Evolutionary conservation across 164 flowering plant genomes (phyloP).

Genomic region (Cinnamomum chago): DNA sequence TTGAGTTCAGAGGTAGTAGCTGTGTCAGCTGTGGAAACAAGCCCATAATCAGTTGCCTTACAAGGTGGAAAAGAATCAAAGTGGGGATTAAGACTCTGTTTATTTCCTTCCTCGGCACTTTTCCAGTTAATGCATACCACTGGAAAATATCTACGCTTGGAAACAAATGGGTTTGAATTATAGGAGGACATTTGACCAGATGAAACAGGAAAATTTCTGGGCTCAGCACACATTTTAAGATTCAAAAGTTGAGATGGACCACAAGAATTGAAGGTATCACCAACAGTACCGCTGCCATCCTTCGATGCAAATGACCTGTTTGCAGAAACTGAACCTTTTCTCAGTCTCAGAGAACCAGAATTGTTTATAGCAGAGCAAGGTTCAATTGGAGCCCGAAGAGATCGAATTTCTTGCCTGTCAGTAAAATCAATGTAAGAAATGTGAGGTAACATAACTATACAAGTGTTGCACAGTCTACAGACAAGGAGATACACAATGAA

Average conservation of each 20-base stretch:
- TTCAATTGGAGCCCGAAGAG: constrained; percentile 9
- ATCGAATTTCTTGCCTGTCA: constrained; percentile 22
- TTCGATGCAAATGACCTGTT: background rate
- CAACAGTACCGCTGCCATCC: background rate
- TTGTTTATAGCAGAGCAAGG: constrained; percentile 3
- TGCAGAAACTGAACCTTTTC: constrained; percentile 6
- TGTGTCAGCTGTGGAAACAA: background rate
- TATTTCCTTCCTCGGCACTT: background rate
- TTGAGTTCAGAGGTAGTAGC: background rate
- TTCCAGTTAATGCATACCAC: background rate
- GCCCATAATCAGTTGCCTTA: background rate
- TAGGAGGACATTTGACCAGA: constrained; percentile 1
- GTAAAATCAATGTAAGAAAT: constrained; percentile 1
- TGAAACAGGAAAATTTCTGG: constrained; percentile 7
- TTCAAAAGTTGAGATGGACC: background rate
- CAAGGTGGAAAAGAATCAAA: background rate
- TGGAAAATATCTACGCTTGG: background rate
- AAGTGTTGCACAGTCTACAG: background rate
- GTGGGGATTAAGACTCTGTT: background rate
- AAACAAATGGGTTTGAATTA: background rate
- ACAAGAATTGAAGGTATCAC: background rate
- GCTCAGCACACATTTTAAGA: background rate
- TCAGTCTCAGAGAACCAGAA: constrained; percentile 15
- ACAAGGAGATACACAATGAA: background rate
- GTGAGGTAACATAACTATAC: background rate